These are phyloP conservation scores for Immersiporthe knoxdaviesiana DNA, from an alignment of 2,329 filamentous ascomycete species.

Conservation along the genomic window DNA sequence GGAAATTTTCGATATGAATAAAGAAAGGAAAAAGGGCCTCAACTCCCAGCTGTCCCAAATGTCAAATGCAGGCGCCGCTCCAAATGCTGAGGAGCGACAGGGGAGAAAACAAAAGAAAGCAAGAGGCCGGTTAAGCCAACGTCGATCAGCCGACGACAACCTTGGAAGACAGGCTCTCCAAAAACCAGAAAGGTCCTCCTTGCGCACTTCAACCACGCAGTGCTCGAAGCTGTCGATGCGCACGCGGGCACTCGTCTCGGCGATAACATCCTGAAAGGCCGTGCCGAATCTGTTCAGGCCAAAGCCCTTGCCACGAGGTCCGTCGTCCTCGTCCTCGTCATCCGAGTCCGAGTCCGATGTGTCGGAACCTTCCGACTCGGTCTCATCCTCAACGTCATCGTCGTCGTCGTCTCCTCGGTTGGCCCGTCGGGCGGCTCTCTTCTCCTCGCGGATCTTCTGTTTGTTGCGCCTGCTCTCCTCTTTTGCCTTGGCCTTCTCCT, in stretches of 20 bases:
- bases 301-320: constrained; percentile 63
- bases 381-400: constrained; percentile 50
- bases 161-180: constrained; percentile 92
- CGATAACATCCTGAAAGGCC: constrained; percentile 93
- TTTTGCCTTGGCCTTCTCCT: constrained; percentile 64
- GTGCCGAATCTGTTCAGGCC: constrained; percentile 89
- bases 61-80: constrained; percentile 10
- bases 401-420: constrained; percentile 47
- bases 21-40: constrained; percentile 11
- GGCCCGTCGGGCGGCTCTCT: constrained; percentile 59
- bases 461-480: constrained; percentile 62
- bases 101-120: constrained; percentile 2
- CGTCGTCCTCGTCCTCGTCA: constrained; percentile 57
- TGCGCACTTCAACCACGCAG: constrained; percentile 95
- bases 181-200: constrained; percentile 90
- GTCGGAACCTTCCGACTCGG: constrained; percentile 47
- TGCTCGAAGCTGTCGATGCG: constrained; percentile 97
- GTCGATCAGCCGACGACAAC: constrained; percentile 68
- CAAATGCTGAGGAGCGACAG: constrained; percentile 13
- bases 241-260: constrained; percentile 86
- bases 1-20: too few species aligned
- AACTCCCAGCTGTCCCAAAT: constrained; percentile 27
- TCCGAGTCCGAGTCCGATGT: constrained; percentile 45
- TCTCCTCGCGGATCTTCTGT: constrained; percentile 63
- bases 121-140: background rate